A percentile compares a stretch with the other conserved stretches of the same genome.
Conservation (phyloP, 441 rosid species). For the Euphorbia schlechtendalii region DNA sequence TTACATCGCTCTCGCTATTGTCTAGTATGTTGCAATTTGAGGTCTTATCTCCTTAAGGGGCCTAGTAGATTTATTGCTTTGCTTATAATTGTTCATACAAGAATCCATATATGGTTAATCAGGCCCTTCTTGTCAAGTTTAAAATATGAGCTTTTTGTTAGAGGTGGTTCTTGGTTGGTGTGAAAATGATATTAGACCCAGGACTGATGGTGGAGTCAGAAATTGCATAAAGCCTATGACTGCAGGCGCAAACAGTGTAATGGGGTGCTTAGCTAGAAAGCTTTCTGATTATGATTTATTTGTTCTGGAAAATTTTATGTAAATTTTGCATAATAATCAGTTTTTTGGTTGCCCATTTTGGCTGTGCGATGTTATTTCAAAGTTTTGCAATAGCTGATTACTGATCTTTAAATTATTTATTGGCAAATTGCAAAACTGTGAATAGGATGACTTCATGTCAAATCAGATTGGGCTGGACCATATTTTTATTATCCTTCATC, state of each 20-base stretch:
- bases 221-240: background rate
- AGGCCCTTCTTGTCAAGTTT: background rate
- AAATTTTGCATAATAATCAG: background rate
- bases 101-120: background rate
- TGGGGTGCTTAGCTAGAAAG: constrained; percentile 1
- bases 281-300: background rate
- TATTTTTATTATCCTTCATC: background rate
- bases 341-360: background rate
- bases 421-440: background rate
- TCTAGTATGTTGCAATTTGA: background rate
- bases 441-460: background rate
- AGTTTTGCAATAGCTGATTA: background rate
- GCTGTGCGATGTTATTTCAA: background rate
- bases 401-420: background rate
- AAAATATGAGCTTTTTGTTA: background rate
- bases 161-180: background rate
- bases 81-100: background rate
- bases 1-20: background rate
- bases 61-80: background rate
- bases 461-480: background rate
- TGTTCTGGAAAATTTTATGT: too few relatives aligned
- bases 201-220: background rate
- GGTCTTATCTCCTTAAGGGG: background rate
- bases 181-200: background rate
- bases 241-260: background rate